Base-by-base conservation (phyloP, 306 rosid species). In the Oxytropis ochrocephala region DNA sequence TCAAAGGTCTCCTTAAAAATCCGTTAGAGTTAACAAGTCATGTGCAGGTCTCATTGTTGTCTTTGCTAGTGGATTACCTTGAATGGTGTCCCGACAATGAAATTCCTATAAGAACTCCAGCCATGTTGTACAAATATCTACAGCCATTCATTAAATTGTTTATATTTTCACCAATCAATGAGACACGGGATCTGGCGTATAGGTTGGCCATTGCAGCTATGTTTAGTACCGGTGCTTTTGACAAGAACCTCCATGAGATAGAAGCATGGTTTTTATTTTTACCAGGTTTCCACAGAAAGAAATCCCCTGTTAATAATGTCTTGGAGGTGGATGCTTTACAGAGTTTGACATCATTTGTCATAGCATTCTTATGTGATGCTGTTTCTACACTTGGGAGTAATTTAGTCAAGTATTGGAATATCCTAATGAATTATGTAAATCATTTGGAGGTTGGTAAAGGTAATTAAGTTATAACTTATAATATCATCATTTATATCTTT, bases 191-290 rank as follows among this genome's bases (percentile, higher is more conserved):
- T 74, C 79, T 78, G 62, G 94, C 97, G 9, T 84, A 87, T 71
- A 66, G 69, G 78, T 76, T 94, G 73, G 88, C 92, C 44, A 79
- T 73, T 82, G 96, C 91, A 39, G 91, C 96, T 60, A 84, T 94
- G 87, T 82, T 83, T 65, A 90, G 97, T 79, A 90, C 98, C 50
- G 95, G 98, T 53, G 92, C 96, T 66, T 89, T 94, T 79, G 96
- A 94, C 73, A 75, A 74, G 75, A 88, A 87, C 70, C 67, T 67
- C 61, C 84, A 81, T 64, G 98, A 88, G 75, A 80, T 84, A 73
- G 90, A 82, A 75, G 84, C 84, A 64, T 94, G 98, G 98, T 80
- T 94, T 78, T 85, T 90, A 78, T 90, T 84, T 84, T 54, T 94
- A 77, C 91, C 92, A 0, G 88, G 91, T 77, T 84, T 72, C 75